Evolutionary conservation across 352 stramenopile genomes (phyloP).

Genomic region (Pythium myriotylum): DNA sequence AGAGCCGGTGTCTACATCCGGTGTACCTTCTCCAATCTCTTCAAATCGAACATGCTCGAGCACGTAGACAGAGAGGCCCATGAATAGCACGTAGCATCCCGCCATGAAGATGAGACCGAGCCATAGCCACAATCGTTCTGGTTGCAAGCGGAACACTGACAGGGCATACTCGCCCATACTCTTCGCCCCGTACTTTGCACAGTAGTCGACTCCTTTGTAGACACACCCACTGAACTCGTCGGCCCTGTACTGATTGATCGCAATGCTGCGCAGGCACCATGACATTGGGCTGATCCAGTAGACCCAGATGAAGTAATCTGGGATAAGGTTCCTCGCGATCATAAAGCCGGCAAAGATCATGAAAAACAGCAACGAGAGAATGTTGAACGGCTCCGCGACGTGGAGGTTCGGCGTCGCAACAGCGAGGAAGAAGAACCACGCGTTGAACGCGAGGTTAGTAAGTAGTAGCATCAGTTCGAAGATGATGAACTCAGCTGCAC

Average conservation of each 20-base stretch:
- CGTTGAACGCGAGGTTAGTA: neutral
- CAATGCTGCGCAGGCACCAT: slow-evolving; percentile 37
- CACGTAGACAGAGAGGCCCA: slow-evolving; percentile 43
- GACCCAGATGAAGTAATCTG: neutral
- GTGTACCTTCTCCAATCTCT: slow-evolving; percentile 40
- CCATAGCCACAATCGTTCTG: slow-evolving; percentile 43
- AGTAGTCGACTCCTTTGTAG: slow-evolving; percentile 51
- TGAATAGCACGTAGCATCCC: slow-evolving; percentile 54
- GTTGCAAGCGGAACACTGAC: slow-evolving; percentile 45
- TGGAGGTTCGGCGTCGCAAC: neutral
- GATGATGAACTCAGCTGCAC: neutral
- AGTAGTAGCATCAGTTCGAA: neutral
- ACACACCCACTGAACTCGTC: slow-evolving; percentile 36
- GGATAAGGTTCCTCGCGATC: neutral
- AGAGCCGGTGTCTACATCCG: neutral
- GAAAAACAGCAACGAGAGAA: neutral
- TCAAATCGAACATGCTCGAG: slow-evolving; percentile 68
- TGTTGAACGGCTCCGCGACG: neutral
- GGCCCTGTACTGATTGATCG: slow-evolving; percentile 57
- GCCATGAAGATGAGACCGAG: slow-evolving; percentile 52
- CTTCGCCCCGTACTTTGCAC: slow-evolving; percentile 8
- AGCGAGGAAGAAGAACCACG: neutral
- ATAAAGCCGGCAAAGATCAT: neutral
- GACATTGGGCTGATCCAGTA: neutral
- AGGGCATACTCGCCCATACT: slow-evolving; percentile 59